Conservation (phyloP, 2,329 filamentous ascomycete species). For the Phyllosticta citrichinensis region DNA sequence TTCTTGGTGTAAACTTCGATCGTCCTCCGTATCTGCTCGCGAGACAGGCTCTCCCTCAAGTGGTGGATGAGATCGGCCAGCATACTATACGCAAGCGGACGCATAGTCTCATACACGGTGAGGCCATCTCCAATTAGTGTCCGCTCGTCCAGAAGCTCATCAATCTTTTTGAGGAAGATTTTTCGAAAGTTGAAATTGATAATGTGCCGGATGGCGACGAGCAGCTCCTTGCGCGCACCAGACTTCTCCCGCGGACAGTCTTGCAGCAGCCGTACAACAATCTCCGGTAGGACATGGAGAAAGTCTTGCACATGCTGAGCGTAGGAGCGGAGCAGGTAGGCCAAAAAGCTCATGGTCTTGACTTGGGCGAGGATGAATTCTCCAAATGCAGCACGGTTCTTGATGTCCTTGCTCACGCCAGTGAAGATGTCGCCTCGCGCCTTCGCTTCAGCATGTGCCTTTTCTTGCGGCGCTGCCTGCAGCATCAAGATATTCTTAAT, state of each 20-base stretch:
- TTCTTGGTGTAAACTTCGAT: slow-evolving; percentile 97
- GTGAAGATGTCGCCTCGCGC: slow-evolving; percentile 76
- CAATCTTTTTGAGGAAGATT: slow-evolving; percentile 89
- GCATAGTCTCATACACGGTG: slow-evolving; percentile 93
- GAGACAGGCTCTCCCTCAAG: slow-evolving; percentile 76
- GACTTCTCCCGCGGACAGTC: slow-evolving; percentile 95
- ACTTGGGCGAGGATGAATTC: slow-evolving; percentile 98
- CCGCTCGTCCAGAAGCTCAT: slow-evolving; percentile 86
- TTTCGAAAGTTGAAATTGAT: slow-evolving; percentile 98
- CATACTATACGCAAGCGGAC: slow-evolving; percentile 95
- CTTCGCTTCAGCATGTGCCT: slow-evolving; percentile 77
- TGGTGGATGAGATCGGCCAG: slow-evolving; percentile 96
- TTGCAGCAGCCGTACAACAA: slow-evolving; percentile 81
- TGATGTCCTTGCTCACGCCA: slow-evolving; percentile 86
- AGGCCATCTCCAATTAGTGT: slow-evolving; percentile 92
- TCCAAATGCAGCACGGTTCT: slow-evolving; percentile 86
- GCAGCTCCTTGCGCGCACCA: slow-evolving; percentile 80
- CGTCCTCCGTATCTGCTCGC: slow-evolving; percentile 87
- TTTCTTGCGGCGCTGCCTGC: slow-evolving; percentile 86
- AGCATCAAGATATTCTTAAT: slow-evolving; percentile 85
- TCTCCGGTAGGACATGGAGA: slow-evolving; percentile 70
- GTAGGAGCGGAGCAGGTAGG: slow-evolving; percentile 83
- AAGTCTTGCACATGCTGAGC: slow-evolving; percentile 82
- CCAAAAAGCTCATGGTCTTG: slow-evolving; percentile 98
- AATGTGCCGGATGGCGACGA: slow-evolving; percentile 95